Evolutionary conservation across 345 rosid species (phyloP).

Genomic region (Eucalyptus curtisii): DNA sequence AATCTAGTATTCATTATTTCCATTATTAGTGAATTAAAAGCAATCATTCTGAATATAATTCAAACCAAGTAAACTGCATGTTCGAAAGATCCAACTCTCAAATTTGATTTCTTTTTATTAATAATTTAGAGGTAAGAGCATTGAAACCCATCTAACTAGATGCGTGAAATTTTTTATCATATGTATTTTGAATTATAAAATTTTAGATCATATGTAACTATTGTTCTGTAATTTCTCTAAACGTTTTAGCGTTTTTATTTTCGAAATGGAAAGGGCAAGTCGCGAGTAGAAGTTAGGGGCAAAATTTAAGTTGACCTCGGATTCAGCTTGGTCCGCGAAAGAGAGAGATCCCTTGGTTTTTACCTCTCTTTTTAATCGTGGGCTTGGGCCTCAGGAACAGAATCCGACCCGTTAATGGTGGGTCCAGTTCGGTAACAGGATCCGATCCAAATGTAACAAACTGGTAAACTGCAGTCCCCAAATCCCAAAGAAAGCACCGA

Average conservation of each 20-base stretch:
- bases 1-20: neutral
- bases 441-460: neutral
- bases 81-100: neutral
- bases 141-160: fast-evolving
- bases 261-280: neutral
- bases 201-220: no score
- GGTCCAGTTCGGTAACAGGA: neutral
- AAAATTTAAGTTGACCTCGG: neutral
- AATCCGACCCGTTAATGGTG: neutral
- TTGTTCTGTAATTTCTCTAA: neutral
- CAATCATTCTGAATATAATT: neutral
- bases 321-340: neutral
- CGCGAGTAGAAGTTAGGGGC: neutral
- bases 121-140: fast-evolving
- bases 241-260: neutral
- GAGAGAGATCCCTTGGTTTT: neutral
- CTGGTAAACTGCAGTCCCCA: neutral
- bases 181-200: no score
- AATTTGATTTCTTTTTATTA: neutral
- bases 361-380: neutral
- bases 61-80: neutral
- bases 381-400: neutral
- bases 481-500: neutral
- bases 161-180: no score
- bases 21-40: neutral